Evolutionary conservation across 495 filamentous ascomycete species (phyloP), one percentile per base, ranked within the genome.

Genomic region (Aspergillus carlsbadensis): DNA sequence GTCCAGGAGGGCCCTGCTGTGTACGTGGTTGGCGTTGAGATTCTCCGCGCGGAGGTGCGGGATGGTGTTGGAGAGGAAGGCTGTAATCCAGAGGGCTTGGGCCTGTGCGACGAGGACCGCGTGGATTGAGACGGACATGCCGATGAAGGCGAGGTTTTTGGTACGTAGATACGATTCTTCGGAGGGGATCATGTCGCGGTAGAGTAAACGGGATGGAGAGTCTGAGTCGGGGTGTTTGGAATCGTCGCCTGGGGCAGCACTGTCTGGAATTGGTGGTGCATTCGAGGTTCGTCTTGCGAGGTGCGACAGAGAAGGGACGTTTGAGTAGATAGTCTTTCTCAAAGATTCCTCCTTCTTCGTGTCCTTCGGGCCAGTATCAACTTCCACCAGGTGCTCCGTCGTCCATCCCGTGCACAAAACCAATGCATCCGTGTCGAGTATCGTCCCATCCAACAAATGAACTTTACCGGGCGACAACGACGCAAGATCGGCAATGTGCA

Each of bases 1-100:
- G 58, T 80, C 69, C 34, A 87, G 65, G 21, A 76, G 66, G 0
- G 81, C 80, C 56, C 84, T 78, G 41, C 65, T 15, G 10, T 33
- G n/a, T 5, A 46, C 31, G 10, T 8, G 5, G 0, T 36, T 4
- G n/a, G 0, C 2, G 26, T 60, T 46, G 3, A 70, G 43, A n/a
- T 43, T 18, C 2, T 18, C n/a, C 5, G 7, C 0, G 4, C 15
- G 29, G 3, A 47, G 29, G 2, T 39, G 40, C 1, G 24, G 10
- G 0, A 78, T 53, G 58, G 73, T 59, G 34, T 76, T 73, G 47
- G 67, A 61, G 3, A 84, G 56, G 50, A 76, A 87, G 0, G 84
- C 84, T 45, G 70, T 74, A 24, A 86, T 78, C 86, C 85, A 89
- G 7, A 89, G 69, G 6, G 78, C 81, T 59, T 87, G 84, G 6